A percentile compares a stretch with the other conserved stretches of the same genome.
These are phyloP conservation scores for Pyricularia pennisetigena DNA, from an alignment of 2,329 filamentous ascomycete species.

Conservation along the genomic window DNA sequence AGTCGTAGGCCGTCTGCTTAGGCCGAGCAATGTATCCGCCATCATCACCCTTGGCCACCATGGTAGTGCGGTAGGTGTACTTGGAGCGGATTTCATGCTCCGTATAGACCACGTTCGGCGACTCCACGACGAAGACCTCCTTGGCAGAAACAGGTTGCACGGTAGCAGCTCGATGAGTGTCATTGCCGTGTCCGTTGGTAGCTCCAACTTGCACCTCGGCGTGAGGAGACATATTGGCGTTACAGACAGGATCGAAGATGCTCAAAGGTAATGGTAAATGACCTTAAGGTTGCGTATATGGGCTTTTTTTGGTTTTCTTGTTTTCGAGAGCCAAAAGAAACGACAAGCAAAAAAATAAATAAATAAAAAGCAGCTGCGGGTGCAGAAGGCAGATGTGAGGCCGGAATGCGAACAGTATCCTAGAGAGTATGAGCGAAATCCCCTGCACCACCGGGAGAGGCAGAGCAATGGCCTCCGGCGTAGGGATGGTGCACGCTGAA, in stretches of 20 bases:
- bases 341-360: background rate
- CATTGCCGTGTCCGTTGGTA: constrained; percentile 41
- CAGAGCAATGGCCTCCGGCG: constrained; percentile 91
- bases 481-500: constrained; percentile 85
- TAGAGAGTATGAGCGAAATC: constrained; percentile 52
- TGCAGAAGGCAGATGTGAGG: background rate
- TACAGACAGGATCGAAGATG: background rate
- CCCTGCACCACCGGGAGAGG: constrained; percentile 75
- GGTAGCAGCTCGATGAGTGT: constrained; percentile 30
- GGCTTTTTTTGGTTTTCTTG: too few relatives aligned
- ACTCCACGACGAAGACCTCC: constrained; percentile 76
- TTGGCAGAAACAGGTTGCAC: constrained; percentile 32
- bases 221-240: constrained; percentile 79
- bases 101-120: constrained; percentile 87
- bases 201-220: constrained; percentile 51
- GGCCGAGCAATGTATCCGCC: constrained; percentile 78
- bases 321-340: too few relatives aligned
- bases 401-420: constrained; percentile 18
- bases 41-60: constrained; percentile 56
- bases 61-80: constrained; percentile 94
- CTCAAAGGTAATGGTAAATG: background rate
- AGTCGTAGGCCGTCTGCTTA: constrained; percentile 86
- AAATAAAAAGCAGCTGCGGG: background rate
- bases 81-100: constrained; percentile 81
- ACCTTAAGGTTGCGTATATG: too few relatives aligned